Base-by-base conservation (phyloP, 805 yeast species). In the Candida oleophila region DNA sequence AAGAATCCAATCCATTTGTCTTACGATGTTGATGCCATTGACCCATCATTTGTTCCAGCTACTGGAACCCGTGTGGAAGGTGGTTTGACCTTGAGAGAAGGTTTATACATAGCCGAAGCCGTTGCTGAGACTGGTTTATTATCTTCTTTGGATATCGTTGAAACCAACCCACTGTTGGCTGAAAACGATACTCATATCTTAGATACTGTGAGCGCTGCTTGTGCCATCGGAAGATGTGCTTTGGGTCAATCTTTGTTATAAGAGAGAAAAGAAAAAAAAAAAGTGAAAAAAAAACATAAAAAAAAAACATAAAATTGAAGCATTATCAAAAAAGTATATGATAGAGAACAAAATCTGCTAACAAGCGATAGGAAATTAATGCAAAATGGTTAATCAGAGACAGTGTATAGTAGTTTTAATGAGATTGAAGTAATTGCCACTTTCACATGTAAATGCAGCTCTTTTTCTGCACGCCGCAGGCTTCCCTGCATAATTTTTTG, bases 61-160 rank as follows among this genome's bases (percentile, higher is more conserved):
- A 92, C 99, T 1, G 99, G 99, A 45, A 94, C 99, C 1, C 92
- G 97, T 38, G 99, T 92, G 14, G 83, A 96, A 65, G 98, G 98
- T 53, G 99, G 99, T 3, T 74, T 92, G 53, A 85, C 97, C 7
- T 77, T 92, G 66, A 81, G 99, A 71, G 99, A 92, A 69, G 97
- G 97, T 42, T 77, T 94, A 64, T 92, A 86, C 63, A 69, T 92
- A 45, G 94, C 91, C 50, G 99, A 92, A 71, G 94, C 92, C 54
- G 74, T 91, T 30, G 97, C 97, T 7, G 89, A 82, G 59, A 81
- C 96, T 22, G 97, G 97, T n/a, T 80, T 83, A 54, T 78, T 92
- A 51, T 83, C 84, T 9, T 94, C 96, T 11, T 72, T 92, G 66
- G 99, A 92, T 64, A 80, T 92, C 38, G 97, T 92, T 22, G 99